Evolutionary conservation across 108 stramenopile species (phyloP).

Genomic region (Skeletonema potamos): DNA sequence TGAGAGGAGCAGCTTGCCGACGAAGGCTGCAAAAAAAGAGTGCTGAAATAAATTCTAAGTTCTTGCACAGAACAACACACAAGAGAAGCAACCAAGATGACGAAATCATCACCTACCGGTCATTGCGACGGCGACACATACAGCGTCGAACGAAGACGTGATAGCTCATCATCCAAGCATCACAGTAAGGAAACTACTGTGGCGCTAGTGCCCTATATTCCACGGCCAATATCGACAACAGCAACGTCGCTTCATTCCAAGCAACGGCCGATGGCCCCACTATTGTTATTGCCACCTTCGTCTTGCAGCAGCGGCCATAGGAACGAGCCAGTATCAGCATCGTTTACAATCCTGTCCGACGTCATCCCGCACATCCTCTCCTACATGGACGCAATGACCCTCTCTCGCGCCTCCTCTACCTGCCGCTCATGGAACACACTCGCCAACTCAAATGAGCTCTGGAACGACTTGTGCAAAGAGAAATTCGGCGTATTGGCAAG

Average conservation of each 20-base stretch:
- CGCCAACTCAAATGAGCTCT: conserved; percentile 38
- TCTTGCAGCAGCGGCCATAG: too few relatives aligned
- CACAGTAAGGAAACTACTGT: not conserved
- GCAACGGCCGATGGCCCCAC: not conserved
- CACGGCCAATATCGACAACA: not conserved
- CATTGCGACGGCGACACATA: not conserved
- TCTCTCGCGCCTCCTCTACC: conserved; percentile 36
- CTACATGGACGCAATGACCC: conserved; percentile 46
- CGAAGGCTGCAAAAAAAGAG: not conserved
- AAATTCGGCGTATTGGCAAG: conserved; percentile 42
- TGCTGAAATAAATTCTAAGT: not conserved
- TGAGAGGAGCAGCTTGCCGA: too few relatives aligned
- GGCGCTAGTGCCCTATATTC: not conserved
- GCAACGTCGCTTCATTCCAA: not conserved
- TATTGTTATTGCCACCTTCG: not conserved
- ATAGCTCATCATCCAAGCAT: not conserved
- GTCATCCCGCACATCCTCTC: conserved; percentile 49
- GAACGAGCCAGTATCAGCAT: not conserved
- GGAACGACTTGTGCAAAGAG: conserved; percentile 47
- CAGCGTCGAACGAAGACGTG: not conserved
- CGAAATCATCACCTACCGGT: not conserved
- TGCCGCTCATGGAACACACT: conserved; percentile 38
- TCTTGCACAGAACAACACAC: not conserved
- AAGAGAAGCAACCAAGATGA: not conserved
- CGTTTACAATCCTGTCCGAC: not conserved